Conservation (phyloP, 2,329 filamentous ascomycete species). For the Neonectria magnoliae region DNA sequence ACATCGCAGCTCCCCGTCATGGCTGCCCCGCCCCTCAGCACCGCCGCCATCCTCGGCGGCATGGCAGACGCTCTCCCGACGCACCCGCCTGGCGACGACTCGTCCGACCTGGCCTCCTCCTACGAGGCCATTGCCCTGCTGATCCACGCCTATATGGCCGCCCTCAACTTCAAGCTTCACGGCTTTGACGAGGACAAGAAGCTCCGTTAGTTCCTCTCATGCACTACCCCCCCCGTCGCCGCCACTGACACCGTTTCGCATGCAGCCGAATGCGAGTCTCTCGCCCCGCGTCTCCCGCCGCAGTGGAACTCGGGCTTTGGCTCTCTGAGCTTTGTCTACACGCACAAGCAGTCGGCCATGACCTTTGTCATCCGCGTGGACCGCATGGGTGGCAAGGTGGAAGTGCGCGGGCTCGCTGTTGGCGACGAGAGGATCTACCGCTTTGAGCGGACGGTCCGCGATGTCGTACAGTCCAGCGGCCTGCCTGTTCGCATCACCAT, state of each 20-base stretch:
- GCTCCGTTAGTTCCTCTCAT: slow-evolving; percentile 62
- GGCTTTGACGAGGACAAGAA: slow-evolving; percentile 87
- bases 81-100: slow-evolving; percentile 61
- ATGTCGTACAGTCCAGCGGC: slow-evolving; percentile 73
- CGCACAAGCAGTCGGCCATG: slow-evolving; percentile 85
- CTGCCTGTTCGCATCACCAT: slow-evolving; percentile 67
- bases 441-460: slow-evolving; percentile 76
- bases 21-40: slow-evolving; percentile 41
- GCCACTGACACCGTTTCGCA: slow-evolving; percentile 19
- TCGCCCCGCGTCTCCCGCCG: slow-evolving; percentile 72
- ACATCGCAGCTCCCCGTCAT: slow-evolving; percentile 25
- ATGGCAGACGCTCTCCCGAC: slow-evolving; percentile 71
- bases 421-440: slow-evolving; percentile 84
- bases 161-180: slow-evolving; percentile 81
- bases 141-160: slow-evolving; percentile 82
- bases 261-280: slow-evolving; percentile 59
- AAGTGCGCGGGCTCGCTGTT: slow-evolving; percentile 81
- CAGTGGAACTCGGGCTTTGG: slow-evolving; percentile 82
- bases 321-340: slow-evolving; percentile 85
- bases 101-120: slow-evolving; percentile 73
- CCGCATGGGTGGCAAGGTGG: slow-evolving; percentile 83
- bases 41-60: slow-evolving; percentile 57
- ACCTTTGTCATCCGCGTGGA: slow-evolving; percentile 84
- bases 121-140: slow-evolving; percentile 88
- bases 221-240: background rate